Evolutionary conservation across 192 early-diverging fungal genomes (phyloP).

Genomic region (Chytriomyces sp.): DNA sequence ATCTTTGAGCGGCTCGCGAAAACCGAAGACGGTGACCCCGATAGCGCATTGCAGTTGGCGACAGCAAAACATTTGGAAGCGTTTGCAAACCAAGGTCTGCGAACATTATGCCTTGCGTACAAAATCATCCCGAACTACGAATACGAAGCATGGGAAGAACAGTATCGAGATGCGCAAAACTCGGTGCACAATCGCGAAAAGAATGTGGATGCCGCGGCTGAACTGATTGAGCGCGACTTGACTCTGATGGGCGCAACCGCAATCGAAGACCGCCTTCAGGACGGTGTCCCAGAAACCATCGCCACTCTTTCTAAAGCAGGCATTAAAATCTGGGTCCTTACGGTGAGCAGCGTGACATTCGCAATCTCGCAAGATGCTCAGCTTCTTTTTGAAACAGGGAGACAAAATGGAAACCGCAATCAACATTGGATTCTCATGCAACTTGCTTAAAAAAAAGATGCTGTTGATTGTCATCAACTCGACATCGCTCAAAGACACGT

Average conservation of each 20-base stretch:
- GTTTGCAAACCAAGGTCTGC: slow-evolving; percentile 72
- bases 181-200: slow-evolving; percentile 76
- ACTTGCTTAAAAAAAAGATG: slow-evolving; percentile 56
- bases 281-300: slow-evolving; percentile 92
- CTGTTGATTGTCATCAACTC: slow-evolving; percentile 61
- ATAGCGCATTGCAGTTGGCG: slow-evolving; percentile 48
- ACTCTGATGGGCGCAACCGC: slow-evolving; percentile 90
- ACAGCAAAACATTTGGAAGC: slow-evolving; percentile 50
- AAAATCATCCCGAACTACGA: slow-evolving; percentile 71
- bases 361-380: slow-evolving; percentile 4
- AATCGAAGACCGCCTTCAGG: slow-evolving; percentile 97
- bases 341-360: slow-evolving; percentile 38
- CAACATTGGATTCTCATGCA: slow-evolving; percentile 91
- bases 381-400: slow-evolving; percentile 52
- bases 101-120: slow-evolving; percentile 88
- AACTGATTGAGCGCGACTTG: slow-evolving; percentile 81
- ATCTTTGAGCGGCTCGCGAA: slow-evolving; percentile 80
- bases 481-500: slow-evolving; percentile 51
- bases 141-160: slow-evolving; percentile 77
- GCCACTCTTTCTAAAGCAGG: slow-evolving; percentile 80
- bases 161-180: slow-evolving; percentile 75
- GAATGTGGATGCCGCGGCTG: slow-evolving; percentile 71
- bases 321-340: slow-evolving; percentile 97
- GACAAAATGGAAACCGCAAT: slow-evolving; percentile 99
- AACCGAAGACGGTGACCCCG: slow-evolving; percentile 35